phyloP scores from a whole-genome alignment of 768 basidiomycete genomes.

The Naganishia friedmannii region DNA sequence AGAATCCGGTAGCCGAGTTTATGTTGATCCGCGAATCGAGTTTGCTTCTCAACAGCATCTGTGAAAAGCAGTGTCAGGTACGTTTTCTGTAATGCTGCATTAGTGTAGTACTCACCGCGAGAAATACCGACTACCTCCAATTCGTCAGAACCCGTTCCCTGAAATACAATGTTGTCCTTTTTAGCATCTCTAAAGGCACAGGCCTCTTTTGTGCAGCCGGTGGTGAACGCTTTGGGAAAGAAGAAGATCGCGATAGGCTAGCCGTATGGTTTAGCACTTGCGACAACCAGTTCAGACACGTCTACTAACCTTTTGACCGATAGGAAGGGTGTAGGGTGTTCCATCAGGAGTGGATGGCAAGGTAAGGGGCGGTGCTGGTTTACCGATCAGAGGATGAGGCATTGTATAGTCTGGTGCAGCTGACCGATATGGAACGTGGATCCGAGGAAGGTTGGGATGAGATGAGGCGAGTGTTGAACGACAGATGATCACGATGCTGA shows the following conservation, averaged over 20 bases:
- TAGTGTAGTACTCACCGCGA: conserved; percentile 46
- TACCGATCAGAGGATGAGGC: conserved; percentile 60
- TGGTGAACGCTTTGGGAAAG: conserved; percentile 59
- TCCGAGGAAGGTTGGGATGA: not conserved
- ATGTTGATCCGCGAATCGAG: conserved; percentile 63
- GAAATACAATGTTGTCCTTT: conserved; percentile 62
- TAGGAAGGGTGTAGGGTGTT: conserved; percentile 58
- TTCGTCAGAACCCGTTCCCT: conserved; percentile 55
- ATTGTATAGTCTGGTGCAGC: not conserved
- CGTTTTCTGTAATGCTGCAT: not conserved
- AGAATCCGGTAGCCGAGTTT: conserved; percentile 64
- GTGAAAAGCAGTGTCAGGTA: not conserved
- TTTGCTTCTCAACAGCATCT: conserved; percentile 71
- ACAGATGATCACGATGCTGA: no score
- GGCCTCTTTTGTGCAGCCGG: conserved; percentile 76
- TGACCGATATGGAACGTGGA: not conserved
- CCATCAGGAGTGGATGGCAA: conserved; percentile 65
- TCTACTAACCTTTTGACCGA: conserved; percentile 43
- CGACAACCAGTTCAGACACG: not conserved
- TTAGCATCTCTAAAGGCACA: conserved; percentile 79
- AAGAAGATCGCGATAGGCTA: conserved; percentile 73
- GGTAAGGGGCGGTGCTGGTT: conserved; percentile 65
- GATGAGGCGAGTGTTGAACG: not conserved
- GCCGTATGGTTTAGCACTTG: not conserved
- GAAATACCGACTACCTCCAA: conserved; percentile 72